Evolutionary conservation across 331 rosid species (phyloP).

Genomic region (Quercus phellos): DNA sequence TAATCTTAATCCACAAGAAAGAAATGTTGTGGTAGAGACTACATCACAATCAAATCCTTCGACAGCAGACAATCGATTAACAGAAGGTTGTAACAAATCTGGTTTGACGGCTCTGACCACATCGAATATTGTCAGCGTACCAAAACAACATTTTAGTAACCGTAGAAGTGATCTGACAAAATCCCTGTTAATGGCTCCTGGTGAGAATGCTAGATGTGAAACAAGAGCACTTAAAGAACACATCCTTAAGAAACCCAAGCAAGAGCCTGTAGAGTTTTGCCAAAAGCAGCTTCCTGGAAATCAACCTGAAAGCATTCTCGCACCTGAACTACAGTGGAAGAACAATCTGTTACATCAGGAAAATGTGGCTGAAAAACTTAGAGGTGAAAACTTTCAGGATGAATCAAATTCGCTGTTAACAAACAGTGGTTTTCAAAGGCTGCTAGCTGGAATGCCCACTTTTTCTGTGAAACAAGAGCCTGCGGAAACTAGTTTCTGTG

Average conservation of each 20-base stretch:
- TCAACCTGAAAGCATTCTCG: constrained; percentile 1
- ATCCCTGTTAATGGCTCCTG: neutral
- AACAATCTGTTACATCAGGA: constrained; percentile 1
- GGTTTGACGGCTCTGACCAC: neutral
- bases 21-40: neutral
- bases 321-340: constrained; percentile 16
- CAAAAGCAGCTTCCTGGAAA: constrained; percentile 18
- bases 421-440: constrained; percentile 5
- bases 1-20: constrained; percentile 1
- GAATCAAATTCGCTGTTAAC: neutral
- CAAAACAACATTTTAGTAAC: neutral
- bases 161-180: neutral
- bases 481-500: neutral
- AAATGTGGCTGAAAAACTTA: constrained; percentile 11
- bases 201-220: neutral
- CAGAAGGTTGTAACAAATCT: neutral
- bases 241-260: constrained; percentile 24
- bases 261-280: constrained; percentile 22
- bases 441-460: constrained; percentile 13
- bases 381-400: constrained; percentile 9
- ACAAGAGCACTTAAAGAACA: constrained; percentile 7
- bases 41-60: neutral
- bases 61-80: neutral
- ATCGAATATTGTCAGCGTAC: neutral
- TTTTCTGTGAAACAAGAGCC: constrained; percentile 24